Percentiles rank a stretch among this genome's conserved stretches.
phyloP scores from a whole-genome alignment of 805 yeast genomes.

The Wickerhamomyces alni region DNA sequence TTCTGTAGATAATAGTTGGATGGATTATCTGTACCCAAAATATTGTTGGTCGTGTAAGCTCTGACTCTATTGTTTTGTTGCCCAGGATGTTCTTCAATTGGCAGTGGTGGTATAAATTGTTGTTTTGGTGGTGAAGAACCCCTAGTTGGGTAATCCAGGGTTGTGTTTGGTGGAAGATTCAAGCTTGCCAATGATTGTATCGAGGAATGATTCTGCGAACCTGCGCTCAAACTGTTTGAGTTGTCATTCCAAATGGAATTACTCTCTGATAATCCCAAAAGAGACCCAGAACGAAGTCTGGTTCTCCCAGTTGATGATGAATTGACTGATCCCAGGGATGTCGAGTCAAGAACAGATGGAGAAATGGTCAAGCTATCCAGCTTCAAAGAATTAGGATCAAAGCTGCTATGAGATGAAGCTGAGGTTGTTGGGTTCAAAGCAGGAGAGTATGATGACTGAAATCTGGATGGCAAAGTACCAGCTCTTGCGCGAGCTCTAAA shows the following conservation, averaged over 20 bases:
- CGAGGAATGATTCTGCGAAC: conserved; percentile 1
- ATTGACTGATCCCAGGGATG: background rate
- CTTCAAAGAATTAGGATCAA: conserved; percentile 18
- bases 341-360: conserved; percentile 1
- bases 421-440: conserved; percentile 9
- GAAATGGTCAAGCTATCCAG: conserved; percentile 17
- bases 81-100: conserved; percentile 13
- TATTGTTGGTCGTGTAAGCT: conserved; percentile 23
- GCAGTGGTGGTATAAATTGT: conserved; percentile 5
- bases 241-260: conserved; percentile 56
- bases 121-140: conserved; percentile 16
- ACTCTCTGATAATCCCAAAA: conserved; percentile 31
- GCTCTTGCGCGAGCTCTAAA: conserved; percentile 61
- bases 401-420: conserved; percentile 4
- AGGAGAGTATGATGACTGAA: conserved; percentile 27
- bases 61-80: conserved; percentile 14
- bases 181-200: conserved; percentile 2
- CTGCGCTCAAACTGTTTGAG: background rate
- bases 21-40: conserved; percentile 11
- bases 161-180: conserved; percentile 3
- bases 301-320: conserved; percentile 7
- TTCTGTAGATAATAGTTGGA: conserved; percentile 9
- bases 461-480: conserved; percentile 71
- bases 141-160: conserved; percentile 6
- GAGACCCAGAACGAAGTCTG: conserved; percentile 52